phyloP scores from a whole-genome alignment of 2,329 filamentous ascomycete species.

The Apiospora rasikravindrae region DNA sequence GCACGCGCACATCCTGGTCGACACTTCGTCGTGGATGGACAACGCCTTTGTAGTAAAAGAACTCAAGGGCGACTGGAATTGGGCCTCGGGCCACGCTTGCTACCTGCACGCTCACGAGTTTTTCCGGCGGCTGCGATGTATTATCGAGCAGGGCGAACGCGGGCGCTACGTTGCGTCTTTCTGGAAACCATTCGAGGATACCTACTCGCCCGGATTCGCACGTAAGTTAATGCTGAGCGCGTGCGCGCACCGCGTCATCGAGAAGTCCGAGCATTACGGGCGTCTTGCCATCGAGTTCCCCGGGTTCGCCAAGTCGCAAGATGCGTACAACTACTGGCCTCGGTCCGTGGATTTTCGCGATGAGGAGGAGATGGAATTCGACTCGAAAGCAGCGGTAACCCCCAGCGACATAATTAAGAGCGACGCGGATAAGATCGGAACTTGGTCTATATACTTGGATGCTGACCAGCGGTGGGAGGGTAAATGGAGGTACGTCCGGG shows the following conservation, averaged over 20 bases:
- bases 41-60: not conserved
- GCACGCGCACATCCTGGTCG: not conserved
- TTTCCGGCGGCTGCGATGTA: constrained; percentile 15
- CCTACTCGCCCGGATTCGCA: not conserved
- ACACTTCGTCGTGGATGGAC: not conserved
- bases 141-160: not conserved
- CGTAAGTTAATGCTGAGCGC: constrained; percentile 19
- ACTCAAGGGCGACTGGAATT: not conserved
- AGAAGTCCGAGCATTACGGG: constrained; percentile 19
- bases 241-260: constrained; percentile 20
- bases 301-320: not conserved
- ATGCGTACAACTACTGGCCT: not conserved
- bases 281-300: constrained; percentile 20
- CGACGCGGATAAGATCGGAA: not conserved
- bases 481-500: not conserved
- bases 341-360: not conserved
- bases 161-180: not conserved
- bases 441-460: not conserved
- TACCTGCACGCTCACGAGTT: constrained; percentile 16
- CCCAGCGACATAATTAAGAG: not conserved
- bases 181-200: constrained; percentile 4
- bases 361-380: not conserved
- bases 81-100: constrained; percentile 17
- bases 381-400: not conserved
- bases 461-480: not conserved